These are phyloP conservation scores for Globisporangium emineosum DNA, from an alignment of 352 stramenopile genomes.

Conservation along the genomic window DNA sequence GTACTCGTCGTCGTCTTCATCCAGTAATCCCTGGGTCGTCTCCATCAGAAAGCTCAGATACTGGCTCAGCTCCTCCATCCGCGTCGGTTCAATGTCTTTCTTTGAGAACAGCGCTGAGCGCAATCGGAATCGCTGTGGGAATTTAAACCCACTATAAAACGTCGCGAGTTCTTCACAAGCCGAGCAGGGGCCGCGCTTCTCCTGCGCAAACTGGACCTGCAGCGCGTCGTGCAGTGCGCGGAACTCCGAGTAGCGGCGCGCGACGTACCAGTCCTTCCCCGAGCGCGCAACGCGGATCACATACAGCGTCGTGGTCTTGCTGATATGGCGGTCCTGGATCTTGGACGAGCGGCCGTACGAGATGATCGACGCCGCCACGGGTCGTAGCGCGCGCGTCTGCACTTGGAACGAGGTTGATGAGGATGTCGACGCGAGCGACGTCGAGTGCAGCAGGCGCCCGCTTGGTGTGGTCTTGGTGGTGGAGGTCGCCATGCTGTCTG, in stretches of 20 bases:
- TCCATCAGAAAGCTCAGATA: slow-evolving; percentile 67
- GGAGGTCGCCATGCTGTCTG: neutral
- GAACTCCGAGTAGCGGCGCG: slow-evolving; percentile 76
- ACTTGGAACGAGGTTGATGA: slow-evolving; percentile 25
- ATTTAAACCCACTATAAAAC: slow-evolving; percentile 40
- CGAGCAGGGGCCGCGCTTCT: slow-evolving; percentile 24
- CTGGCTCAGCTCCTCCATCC: slow-evolving; percentile 60
- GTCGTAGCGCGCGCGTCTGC: slow-evolving; percentile 48
- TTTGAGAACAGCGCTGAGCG: slow-evolving; percentile 50
- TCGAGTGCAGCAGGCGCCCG: slow-evolving; percentile 6
- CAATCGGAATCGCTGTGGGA: slow-evolving; percentile 54
- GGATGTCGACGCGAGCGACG: slow-evolving; percentile 15
- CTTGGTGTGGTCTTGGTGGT: neutral
- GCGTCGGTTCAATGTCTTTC: slow-evolving; percentile 45
- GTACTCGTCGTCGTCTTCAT: slow-evolving; percentile 44
- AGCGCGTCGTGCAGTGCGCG: slow-evolving; percentile 49
- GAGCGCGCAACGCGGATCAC: slow-evolving; percentile 61
- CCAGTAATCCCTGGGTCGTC: slow-evolving; percentile 60
- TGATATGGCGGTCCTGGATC: slow-evolving; percentile 24
- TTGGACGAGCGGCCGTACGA: slow-evolving; percentile 68
- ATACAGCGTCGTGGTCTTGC: slow-evolving; percentile 59
- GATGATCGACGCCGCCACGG: slow-evolving; percentile 57
- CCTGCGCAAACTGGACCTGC: slow-evolving; percentile 22
- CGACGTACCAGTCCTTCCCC: slow-evolving; percentile 65
- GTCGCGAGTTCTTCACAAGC: slow-evolving; percentile 48